A percentile compares a stretch with the other conserved stretches of the same genome.
Conservation (phyloP, 1,139 yeast species). For the Nakaseomyces uthaithaninus region DNA sequence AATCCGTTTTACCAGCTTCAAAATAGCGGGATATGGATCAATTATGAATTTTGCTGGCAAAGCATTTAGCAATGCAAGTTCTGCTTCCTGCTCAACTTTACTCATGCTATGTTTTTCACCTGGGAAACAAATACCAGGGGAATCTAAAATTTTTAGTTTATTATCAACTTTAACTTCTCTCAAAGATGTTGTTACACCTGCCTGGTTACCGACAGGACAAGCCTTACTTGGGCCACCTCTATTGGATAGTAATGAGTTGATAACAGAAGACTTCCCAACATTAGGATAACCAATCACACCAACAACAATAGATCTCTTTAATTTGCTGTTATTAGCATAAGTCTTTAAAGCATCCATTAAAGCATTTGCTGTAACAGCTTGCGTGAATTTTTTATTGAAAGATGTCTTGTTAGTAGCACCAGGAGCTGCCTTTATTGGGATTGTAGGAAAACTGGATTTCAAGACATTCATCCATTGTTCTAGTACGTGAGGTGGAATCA, state of each 20-base stretch:
- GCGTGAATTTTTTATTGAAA: constrained; percentile 71
- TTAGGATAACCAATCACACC: constrained; percentile 97
- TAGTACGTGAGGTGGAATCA: constrained; percentile 76
- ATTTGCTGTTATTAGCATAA: constrained; percentile 72
- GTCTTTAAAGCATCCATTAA: constrained; percentile 76
- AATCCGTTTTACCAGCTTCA: constrained; percentile 65
- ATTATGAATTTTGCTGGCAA: constrained; percentile 78
- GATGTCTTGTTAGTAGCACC: constrained; percentile 58
- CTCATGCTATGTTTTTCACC: constrained; percentile 44
- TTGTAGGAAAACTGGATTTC: constrained; percentile 79
- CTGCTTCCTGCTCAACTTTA: constrained; percentile 70
- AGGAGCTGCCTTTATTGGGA: constrained; percentile 67
- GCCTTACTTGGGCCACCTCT: constrained; percentile 66
- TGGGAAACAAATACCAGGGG: constrained; percentile 98
- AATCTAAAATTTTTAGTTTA: constrained; percentile 80
- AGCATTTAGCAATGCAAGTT: constrained; percentile 80
- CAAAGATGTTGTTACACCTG: constrained; percentile 89
- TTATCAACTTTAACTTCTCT: constrained; percentile 90
- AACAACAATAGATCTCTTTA: constrained; percentile 85
- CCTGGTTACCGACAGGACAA: constrained; percentile 96
- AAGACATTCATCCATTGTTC: constrained; percentile 79
- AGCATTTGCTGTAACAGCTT: constrained; percentile 61
- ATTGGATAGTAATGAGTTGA: constrained; percentile 79
- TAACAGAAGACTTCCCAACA: constrained; percentile 90
- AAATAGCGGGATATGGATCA: constrained; percentile 80